These are phyloP conservation scores for Capsella rubella DNA, from an alignment of 441 rosid species.

Conservation along the genomic window DNA sequence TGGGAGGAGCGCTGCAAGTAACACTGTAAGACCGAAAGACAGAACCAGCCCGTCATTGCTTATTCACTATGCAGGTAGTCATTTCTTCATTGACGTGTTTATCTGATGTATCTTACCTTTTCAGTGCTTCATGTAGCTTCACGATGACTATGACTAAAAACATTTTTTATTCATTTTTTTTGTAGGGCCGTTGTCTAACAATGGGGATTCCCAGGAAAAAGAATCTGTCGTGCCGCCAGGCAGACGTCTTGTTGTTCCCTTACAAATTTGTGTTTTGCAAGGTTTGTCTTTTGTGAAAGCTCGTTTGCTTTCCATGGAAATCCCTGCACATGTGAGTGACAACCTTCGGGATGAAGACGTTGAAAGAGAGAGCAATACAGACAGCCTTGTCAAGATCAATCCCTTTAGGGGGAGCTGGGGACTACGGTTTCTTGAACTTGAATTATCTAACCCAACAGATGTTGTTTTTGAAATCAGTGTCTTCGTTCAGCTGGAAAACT, in stretches of 20 bases:
- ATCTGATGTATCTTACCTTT: conserved; percentile 29
- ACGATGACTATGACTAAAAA: conserved; percentile 6
- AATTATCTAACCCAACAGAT: conserved; percentile 92
- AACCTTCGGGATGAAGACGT: conserved; percentile 62
- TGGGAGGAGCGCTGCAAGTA: conserved; percentile 61
- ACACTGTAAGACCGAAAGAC: conserved; percentile 73
- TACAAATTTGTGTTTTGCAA: conserved; percentile 86
- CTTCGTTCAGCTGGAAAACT: conserved; percentile 75
- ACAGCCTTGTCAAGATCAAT: conserved; percentile 84
- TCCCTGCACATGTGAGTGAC: conserved; percentile 87
- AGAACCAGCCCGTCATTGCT: conserved; percentile 80
- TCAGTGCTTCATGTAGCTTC: conserved; percentile 15
- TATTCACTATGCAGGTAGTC: conserved; percentile 90
- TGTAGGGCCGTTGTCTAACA: conserved; percentile 65
- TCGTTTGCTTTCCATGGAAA: conserved; percentile 97
- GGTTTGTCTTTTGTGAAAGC: conserved; percentile 95
- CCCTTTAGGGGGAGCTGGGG: conserved; percentile 99
- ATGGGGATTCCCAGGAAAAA: conserved; percentile 55
- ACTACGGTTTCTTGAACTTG: conserved; percentile 90
- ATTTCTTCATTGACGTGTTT: conserved; percentile 15
- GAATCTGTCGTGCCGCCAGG: conserved; percentile 75
- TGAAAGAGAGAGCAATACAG: conserved; percentile 64
- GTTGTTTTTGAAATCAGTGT: conserved; percentile 90
- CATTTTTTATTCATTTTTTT: conserved; percentile 34
- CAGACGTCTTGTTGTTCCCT: conserved; percentile 87